phyloP scores from a whole-genome alignment of 1,284 basidiomycete genomes.

The Fomitiporia mediterranea region DNA sequence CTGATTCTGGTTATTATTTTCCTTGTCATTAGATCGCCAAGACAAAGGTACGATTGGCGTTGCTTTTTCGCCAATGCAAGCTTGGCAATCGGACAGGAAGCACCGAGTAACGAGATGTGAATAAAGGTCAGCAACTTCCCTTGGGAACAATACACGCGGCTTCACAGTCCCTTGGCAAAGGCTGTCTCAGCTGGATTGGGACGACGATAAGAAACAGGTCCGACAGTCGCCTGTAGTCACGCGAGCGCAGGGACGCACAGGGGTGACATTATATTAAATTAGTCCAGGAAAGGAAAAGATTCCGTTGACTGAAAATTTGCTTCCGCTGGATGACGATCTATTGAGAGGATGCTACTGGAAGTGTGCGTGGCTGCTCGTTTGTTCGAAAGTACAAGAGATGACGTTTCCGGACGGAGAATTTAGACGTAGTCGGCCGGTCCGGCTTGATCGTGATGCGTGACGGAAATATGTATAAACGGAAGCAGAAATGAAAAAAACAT shows the following conservation, averaged over 20 bases:
- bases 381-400: not conserved
- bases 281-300: not conserved
- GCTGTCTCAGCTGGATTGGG: not conserved
- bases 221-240: not conserved
- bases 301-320: not conserved
- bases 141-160: not conserved
- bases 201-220: not conserved
- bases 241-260: not conserved
- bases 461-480: not conserved
- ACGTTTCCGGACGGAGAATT: too few species aligned
- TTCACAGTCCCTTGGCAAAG: not conserved
- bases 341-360: too few species aligned
- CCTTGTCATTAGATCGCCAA: too few species aligned
- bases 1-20: too few species aligned
- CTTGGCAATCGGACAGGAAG: too few species aligned
- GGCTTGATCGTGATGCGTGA: not conserved
- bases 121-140: not conserved
- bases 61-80: too few species aligned
- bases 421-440: too few species aligned
- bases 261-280: not conserved
- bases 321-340: not conserved
- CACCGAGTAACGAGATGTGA: too few species aligned
- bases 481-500: not conserved
- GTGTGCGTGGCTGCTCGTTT: not conserved
- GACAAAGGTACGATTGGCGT: not conserved